Evolutionary conservation across 1,284 basidiomycete genomes (phyloP), one percentile per base, ranked within the genome.

Genomic region (Erythrobasidium hasegawianum): DNA sequence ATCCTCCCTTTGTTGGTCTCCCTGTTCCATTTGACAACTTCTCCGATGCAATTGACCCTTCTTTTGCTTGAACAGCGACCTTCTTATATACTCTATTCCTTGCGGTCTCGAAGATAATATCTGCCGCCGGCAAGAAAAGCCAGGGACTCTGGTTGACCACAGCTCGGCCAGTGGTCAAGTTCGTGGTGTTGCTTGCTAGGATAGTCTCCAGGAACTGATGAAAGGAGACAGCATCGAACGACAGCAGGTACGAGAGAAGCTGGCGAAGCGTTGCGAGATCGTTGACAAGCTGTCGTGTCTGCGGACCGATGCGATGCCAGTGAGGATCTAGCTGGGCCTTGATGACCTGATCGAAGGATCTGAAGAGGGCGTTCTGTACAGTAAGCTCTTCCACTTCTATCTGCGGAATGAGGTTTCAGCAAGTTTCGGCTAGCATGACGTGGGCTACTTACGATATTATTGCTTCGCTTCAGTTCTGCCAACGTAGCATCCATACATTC

Each of bases 251-350:
- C 56, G 88, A 90, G 53, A 97, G 84, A 1, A 98, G 83, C 50
- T 87, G 86, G 0, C 96, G 83, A 2, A 99, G 82, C 0, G 88
- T 89, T 0, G 87, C 86, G 4, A 99, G 82, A 74, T 98, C 95
- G 56, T 83, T 84, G 5, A 97, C 92, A 11, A 97, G 84, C 69
- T 93, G 89, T 74, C 92, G 93, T 0, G 93, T 98, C 72, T 86
- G 87, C 2, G 89, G 86, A 1, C 92, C 90, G 26, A 97, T 90
- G 77, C 91, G 90, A 77, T 98, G 93, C 96, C 96, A 98, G 2
- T 97, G 87, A 0, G 93, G 84, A 76, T 96, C 90, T 3, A 98
- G 84, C 72, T 93, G 90, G 49, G 86, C 84, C 9, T 94, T 85
- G 1, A 97, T 92, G 59, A 96, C 83, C 22, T 85, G 81, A 74